phyloP scores from a whole-genome alignment of 2,329 filamentous ascomycete genomes.

The Beauveria varroae region DNA sequence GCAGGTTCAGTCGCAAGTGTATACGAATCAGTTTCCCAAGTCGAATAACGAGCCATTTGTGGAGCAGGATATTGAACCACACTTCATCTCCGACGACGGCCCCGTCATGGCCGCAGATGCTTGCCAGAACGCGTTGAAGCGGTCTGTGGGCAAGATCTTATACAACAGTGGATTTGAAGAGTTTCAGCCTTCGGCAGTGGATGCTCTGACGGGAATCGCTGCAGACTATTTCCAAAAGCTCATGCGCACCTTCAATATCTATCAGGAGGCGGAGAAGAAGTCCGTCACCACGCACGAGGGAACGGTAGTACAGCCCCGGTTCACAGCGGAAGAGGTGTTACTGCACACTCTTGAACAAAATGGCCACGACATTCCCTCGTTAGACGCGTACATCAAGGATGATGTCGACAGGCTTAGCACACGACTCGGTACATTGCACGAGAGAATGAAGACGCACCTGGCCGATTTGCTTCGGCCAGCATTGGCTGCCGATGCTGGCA shows the following conservation, averaged over 20 bases:
- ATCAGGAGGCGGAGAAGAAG: conserved; percentile 75
- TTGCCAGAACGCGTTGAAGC: conserved; percentile 76
- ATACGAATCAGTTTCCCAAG: conserved; percentile 96
- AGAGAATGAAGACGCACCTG: conserved; percentile 88
- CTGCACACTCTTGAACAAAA: conserved; percentile 80
- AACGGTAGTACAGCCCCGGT: conserved; percentile 52
- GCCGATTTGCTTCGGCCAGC: conserved; percentile 90
- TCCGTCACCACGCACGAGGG: conserved; percentile 41
- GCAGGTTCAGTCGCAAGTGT: conserved; percentile 96
- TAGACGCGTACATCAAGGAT: conserved; percentile 85
- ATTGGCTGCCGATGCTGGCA: conserved; percentile 62
- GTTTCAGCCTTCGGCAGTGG: conserved; percentile 87
- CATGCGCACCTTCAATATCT: conserved; percentile 69
- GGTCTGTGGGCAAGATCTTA: conserved; percentile 88
- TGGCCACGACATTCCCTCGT: conserved; percentile 69
- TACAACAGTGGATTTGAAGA: conserved; percentile 97
- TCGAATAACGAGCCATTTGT: conserved; percentile 85
- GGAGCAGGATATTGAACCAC: conserved; percentile 79
- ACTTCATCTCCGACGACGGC: conserved; percentile 82
- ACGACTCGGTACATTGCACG: conserved; percentile 78
- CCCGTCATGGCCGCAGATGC: conserved; percentile 79
- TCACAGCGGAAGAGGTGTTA: conserved; percentile 76
- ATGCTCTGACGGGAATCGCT: conserved; percentile 82
- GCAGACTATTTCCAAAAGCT: conserved; percentile 86
- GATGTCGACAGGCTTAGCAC: conserved; percentile 80